A percentile compares a stretch with the other conserved stretches of the same genome.
Evolutionary conservation across 805 yeast species (phyloP).

Genomic region (Saccharomycopsis schoenii): DNA sequence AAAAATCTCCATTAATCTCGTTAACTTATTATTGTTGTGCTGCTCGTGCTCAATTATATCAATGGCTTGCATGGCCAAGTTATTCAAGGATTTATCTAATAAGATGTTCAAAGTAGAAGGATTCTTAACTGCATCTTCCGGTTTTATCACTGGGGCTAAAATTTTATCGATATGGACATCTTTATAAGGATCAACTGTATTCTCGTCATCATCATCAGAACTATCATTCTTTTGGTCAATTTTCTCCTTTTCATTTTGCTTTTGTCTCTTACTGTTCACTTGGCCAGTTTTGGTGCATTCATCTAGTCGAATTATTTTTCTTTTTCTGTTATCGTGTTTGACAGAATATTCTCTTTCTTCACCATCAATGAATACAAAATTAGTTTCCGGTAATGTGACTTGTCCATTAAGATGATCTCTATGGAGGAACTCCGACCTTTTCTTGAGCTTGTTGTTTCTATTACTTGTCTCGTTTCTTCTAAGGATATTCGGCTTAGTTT

Average conservation of each 20-base stretch:
- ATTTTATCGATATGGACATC: constrained; percentile 47
- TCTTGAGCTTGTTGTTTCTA: constrained; percentile 49
- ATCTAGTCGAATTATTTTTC: constrained; percentile 21
- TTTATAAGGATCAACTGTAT: constrained; percentile 30
- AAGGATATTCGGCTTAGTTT: neutral
- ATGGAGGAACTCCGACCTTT: constrained; percentile 38
- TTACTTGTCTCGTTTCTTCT: constrained; percentile 30
- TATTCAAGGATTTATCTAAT: constrained; percentile 42
- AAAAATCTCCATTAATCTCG: constrained; percentile 64
- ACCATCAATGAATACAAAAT: constrained; percentile 25
- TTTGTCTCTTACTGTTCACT: constrained; percentile 19
- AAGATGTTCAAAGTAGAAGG: constrained; percentile 61
- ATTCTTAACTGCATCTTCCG: constrained; percentile 67
- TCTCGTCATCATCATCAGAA: constrained; percentile 26
- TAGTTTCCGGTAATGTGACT: constrained; percentile 13
- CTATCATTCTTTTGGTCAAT: constrained; percentile 23
- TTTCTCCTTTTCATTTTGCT: constrained; percentile 21
- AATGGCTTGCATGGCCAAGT: constrained; percentile 63
- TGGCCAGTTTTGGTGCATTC: constrained; percentile 8
- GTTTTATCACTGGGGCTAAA: constrained; percentile 69
- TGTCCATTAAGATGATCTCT: constrained; percentile 32
- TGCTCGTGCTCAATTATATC: constrained; percentile 78
- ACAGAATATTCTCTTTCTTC: constrained; percentile 23
- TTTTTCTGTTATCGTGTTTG: constrained; percentile 8
- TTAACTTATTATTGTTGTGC: constrained; percentile 57